A percentile compares a stretch with the other conserved stretches of the same genome.
These are phyloP conservation scores for Coemansia sp. DNA, from an alignment of 192 early-diverging fungal species.

Conservation along the genomic window DNA sequence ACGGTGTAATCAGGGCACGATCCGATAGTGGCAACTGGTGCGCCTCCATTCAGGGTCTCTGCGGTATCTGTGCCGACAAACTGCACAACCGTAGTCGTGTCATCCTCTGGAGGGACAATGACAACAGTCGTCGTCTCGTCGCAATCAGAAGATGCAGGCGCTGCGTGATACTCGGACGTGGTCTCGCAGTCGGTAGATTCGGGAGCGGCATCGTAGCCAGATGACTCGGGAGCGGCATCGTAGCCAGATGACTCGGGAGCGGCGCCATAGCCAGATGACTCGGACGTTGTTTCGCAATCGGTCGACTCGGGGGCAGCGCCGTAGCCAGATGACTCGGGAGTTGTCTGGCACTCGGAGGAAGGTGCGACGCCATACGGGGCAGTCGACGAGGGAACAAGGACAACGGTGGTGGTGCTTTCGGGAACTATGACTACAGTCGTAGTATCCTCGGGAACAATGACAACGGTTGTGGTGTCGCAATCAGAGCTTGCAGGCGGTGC, in stretches of 20 bases:
- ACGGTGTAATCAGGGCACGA: slow-evolving; percentile 47
- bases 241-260: slow-evolving; percentile 4
- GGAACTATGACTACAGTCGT: slow-evolving; percentile 4
- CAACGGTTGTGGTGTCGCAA: slow-evolving; percentile 15
- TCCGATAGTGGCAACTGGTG: slow-evolving; percentile 42
- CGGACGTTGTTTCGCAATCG: slow-evolving; percentile 6
- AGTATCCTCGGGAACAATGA: slow-evolving; percentile 11
- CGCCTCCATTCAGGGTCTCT: slow-evolving; percentile 39
- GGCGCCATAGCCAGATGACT: neutral
- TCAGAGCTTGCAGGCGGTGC: slow-evolving; percentile 2
- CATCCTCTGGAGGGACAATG: slow-evolving; percentile 15
- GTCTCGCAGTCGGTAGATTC: slow-evolving; percentile 6
- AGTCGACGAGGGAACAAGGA: slow-evolving; percentile 22
- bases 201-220: neutral
- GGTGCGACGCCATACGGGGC: slow-evolving; percentile 5
- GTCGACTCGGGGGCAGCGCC: slow-evolving; percentile 5
- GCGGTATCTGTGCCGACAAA: slow-evolving; percentile 32
- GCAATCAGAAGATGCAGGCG: slow-evolving; percentile 12
- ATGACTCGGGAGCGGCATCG: neutral
- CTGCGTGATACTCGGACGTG: neutral
- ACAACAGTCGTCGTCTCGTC: slow-evolving; percentile 20
- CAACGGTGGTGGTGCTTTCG: slow-evolving; percentile 23
- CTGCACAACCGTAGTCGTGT: slow-evolving; percentile 37
- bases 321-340: neutral
- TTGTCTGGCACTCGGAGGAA: neutral